A percentile compares a stretch with the other conserved stretches of the same genome.
phyloP scores from a whole-genome alignment of 148 eudicot species.

The Polygonum maritimum region DNA sequence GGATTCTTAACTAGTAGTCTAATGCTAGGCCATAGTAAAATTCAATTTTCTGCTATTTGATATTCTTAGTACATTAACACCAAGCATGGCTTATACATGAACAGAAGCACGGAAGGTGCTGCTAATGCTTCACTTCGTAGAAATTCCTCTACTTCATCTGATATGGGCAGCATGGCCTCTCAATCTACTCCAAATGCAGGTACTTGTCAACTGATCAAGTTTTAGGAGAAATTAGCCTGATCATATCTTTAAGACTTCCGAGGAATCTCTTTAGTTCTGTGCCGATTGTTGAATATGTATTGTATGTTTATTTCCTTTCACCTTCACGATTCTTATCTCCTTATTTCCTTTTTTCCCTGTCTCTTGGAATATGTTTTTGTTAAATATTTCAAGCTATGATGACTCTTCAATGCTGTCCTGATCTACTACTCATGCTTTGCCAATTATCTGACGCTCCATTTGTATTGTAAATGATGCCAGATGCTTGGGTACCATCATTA shows the following conservation, averaged over 20 bases:
- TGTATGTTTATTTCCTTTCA: not conserved
- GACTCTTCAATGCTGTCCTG: too few species aligned
- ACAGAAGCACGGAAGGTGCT: slow-evolving; percentile 50
- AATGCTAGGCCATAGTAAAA: not conserved
- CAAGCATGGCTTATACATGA: slow-evolving; percentile 2
- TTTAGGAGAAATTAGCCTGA: not conserved
- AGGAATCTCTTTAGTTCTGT: not conserved
- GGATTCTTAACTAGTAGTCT: not conserved
- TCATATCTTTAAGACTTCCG: not conserved
- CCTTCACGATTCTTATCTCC: not conserved
- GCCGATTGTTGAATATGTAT: not conserved
- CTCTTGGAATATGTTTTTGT: too few species aligned
- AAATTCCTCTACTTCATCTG: slow-evolving; percentile 54
- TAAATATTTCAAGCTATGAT: too few species aligned
- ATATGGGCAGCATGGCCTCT: slow-evolving; percentile 45
- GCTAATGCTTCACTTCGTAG: slow-evolving; percentile 45
- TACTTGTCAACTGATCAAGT: slow-evolving; percentile 14
- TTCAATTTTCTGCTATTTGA: not conserved
- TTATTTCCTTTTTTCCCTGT: not conserved
- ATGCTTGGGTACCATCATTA: too few species aligned
- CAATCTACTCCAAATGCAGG: slow-evolving; percentile 56
- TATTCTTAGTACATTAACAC: not conserved
- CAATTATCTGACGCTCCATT: too few species aligned
- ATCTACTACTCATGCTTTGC: too few species aligned
- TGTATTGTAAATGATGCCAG: too few species aligned